phyloP scores from a whole-genome alignment of 176 grass and related monocot genomes.

The Carex parvula region DNA sequence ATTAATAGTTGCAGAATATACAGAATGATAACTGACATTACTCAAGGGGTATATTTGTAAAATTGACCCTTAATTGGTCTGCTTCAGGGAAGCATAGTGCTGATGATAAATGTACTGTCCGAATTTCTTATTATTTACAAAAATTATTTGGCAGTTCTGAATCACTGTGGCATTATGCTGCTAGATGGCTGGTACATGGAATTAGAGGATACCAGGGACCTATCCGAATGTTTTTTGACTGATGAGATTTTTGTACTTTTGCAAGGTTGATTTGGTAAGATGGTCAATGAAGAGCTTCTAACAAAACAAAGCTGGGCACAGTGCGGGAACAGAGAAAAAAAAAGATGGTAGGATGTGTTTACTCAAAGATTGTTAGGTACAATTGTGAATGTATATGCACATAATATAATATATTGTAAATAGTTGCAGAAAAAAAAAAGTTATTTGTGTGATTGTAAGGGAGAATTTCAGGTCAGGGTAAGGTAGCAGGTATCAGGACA shows the following conservation, averaged over 20 bases:
- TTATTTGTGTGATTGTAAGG: not conserved
- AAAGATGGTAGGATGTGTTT: not conserved
- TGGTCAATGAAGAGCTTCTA: not conserved
- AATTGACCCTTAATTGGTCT: too few species aligned
- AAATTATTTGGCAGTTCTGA: too few species aligned
- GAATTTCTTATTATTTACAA: too few species aligned
- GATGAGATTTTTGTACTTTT: not conserved
- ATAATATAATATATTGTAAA: not conserved
- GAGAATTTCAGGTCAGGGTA: not conserved
- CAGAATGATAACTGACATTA: too few species aligned
- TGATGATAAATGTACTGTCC: too few species aligned
- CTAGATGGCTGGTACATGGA: too few species aligned
- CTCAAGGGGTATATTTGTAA: too few species aligned
- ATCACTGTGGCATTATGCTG: too few species aligned
- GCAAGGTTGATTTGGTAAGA: not conserved
- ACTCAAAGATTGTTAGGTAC: not conserved
- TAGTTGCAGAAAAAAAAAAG: not conserved
- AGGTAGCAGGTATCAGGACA: not conserved
- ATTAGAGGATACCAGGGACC: too few species aligned
- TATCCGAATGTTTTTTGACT: not conserved
- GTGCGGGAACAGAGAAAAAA: not conserved
- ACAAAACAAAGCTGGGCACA: not conserved
- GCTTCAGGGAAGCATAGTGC: too few species aligned
- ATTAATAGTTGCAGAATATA: too few species aligned
- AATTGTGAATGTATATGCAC: not conserved